Evolutionary conservation across 768 basidiomycete genomes (phyloP), one percentile per base, ranked within the genome.

Genomic region (Termitomyces sp.): DNA sequence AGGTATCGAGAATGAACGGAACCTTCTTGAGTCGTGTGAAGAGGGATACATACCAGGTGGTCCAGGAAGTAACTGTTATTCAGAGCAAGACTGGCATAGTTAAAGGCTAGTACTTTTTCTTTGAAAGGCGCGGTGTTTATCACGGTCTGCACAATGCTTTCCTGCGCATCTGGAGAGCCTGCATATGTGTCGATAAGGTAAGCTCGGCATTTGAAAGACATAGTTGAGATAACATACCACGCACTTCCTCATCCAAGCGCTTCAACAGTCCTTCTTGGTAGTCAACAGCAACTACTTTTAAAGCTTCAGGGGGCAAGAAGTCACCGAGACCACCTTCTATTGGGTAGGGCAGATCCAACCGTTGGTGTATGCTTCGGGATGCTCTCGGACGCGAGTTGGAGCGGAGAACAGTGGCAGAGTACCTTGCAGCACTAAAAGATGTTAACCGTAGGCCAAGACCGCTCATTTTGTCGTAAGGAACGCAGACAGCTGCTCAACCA

Each of bases 41-140:
- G 37, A 51, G 49, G 25, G 21, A 25, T 40, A 79, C 93, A 51
- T 68, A 98, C 96, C 39, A 99, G 78, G 56, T 78, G 79, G 61
- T 91, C 81, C 28, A 99, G 79, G 79, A 98, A 98, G 80, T 92
- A 98, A 63, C 86, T 85, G 70, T 97, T 98, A 74, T 98, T 99
- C 59, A 98, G 75, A 5, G 96, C 91, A 46, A 92, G 81, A 60
- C 89, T 89, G 3, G 95, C 94, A 66, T 95, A 94, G 71, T 91
- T 96, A 72, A 94, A 98, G 25, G 84, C 82, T 52, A 95, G 71
- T 1, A 84, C 79, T 52, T 83, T 72, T 23, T 80, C 74, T 42
- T 80, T 81, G 30, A 82, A 72, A 16, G 73, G 64, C 0, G 92
- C 82, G 10, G 88, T 83, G 35, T 79, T 78, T 32, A 91, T 78